phyloP scores from a whole-genome alignment of 805 yeast genomes.

The Candida morakotiae region DNA sequence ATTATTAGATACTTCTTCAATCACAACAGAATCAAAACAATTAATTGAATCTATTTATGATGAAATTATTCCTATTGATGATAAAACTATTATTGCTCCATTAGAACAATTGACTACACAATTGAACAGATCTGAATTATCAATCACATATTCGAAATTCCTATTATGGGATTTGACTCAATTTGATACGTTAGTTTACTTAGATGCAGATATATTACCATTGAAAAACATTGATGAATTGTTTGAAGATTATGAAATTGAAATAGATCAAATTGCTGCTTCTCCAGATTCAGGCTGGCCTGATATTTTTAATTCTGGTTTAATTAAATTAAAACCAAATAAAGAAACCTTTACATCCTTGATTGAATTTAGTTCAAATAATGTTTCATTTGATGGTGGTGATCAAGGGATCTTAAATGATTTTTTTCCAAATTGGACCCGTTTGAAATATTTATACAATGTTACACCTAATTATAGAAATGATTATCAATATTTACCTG shows the following conservation, averaged over 20 bases:
- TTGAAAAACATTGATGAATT: constrained; percentile 18
- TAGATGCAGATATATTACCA: constrained; percentile 27
- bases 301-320: constrained; percentile 28
- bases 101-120: constrained; percentile 15
- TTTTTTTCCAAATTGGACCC: constrained; percentile 27
- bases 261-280: constrained; percentile 14
- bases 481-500: constrained; percentile 32
- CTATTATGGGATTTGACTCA: constrained; percentile 21
- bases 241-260: constrained; percentile 13
- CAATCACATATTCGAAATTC: constrained; percentile 24
- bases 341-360: constrained; percentile 14
- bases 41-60: constrained; percentile 21
- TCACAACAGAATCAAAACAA: constrained; percentile 15
- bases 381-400: constrained; percentile 31
- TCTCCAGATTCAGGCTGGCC: constrained; percentile 33
- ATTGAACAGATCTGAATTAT: constrained; percentile 23
- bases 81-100: constrained; percentile 15
- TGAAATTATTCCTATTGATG: constrained; percentile 20
- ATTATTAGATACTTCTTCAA: constrained; percentile 14
- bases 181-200: constrained; percentile 20
- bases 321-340: constrained; percentile 21
- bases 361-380: constrained; percentile 9
- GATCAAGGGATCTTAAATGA: constrained; percentile 37
- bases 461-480: constrained; percentile 27
- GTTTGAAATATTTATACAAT: constrained; percentile 30